Percentiles rank a stretch among this genome's conserved stretches.
Conservation (phyloP, 192 early-diverging fungal genomes). For the Coemansia sp. region DNA sequence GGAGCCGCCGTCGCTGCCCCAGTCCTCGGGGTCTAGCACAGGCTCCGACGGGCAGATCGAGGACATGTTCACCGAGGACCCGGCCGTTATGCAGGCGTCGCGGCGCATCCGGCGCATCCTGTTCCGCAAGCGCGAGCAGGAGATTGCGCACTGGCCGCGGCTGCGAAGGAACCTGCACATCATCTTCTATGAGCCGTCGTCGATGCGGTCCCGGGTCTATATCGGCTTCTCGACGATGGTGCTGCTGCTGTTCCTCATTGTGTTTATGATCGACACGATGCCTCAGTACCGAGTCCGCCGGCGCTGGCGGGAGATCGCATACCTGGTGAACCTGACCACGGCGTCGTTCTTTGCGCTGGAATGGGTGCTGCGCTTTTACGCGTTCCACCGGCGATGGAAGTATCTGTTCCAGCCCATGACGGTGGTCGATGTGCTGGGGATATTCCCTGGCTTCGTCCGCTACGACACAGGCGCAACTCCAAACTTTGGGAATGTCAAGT, state of each 20-base stretch:
- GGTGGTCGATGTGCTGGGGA: constrained; percentile 29
- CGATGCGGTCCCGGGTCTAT: constrained; percentile 34
- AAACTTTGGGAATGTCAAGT: constrained; percentile 29
- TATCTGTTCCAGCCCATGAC: constrained; percentile 36
- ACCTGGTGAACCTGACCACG: constrained; percentile 27
- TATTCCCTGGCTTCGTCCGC: constrained; percentile 27
- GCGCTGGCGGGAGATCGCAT: constrained; percentile 29
- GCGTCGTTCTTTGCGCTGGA: constrained; percentile 36
- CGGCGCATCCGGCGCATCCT: constrained; percentile 33
- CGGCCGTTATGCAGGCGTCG: constrained; percentile 15
- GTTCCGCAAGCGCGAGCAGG: constrained; percentile 22
- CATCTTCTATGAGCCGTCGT: constrained; percentile 40
- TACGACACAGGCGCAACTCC: constrained; percentile 1
- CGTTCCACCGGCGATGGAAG: constrained; percentile 8
- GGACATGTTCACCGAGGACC: constrained; percentile 32
- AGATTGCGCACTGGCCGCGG: constrained; percentile 23
- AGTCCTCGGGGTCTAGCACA: not conserved
- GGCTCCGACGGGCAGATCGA: constrained; percentile 5
- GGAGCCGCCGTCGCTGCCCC: too few relatives aligned
- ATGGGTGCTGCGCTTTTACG: constrained; percentile 37
- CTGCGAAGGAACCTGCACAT: constrained; percentile 27
- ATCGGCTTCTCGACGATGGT: constrained; percentile 34
- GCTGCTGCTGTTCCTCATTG: constrained; percentile 44
- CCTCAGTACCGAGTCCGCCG: constrained; percentile 34
- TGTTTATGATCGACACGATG: constrained; percentile 47